Base-by-base conservation (phyloP, 805 yeast species). In the Zygosaccharomyces rouxii region DNA sequence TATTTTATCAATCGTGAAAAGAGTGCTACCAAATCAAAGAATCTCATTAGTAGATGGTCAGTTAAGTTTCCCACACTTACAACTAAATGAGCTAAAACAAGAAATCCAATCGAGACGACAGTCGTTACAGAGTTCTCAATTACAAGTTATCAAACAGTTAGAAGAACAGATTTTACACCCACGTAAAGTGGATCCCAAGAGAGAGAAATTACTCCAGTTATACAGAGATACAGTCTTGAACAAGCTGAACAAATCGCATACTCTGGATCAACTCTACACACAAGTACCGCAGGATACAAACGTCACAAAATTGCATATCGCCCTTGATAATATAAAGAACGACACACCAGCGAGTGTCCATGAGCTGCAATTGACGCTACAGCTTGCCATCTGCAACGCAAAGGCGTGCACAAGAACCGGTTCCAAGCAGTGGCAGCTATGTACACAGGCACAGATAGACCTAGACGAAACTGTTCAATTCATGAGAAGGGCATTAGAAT, bases 391-490 rank as follows among this genome's bases (percentile, higher is more conserved):
- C 22, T 57, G 60, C 38, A 66, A 66, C 45, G 64, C 63, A 5
- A 54, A 60, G 9, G 62, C 64, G 62, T 48, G 55, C 35, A 51
- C 55, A 29, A 47, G 40, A 7, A 53, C 52, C 1, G 65, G 62
- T n/a, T 51, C 55, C 23, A 44, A 31, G 3, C 55, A 55, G 2
- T 64, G 67, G 66, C 48, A 43, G 25, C 53, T 54, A 11, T 66
- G 64, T 5, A 39, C 55, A 25, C 65, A 62, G 38, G 56, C 60
- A 13, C 70, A 66, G 46, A 19, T 49, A 2, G 68, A 66, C 47
- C 48, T 66, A 18, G 67, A 64, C 38, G 68, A 64, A 43, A 66
- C 68, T 1, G 67, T 66, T 1, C 66, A 62, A 44, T 66, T 66
- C 52, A 66, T 66, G 63, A 55, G 69, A 46, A 53, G 68, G 38